Evolutionary conservation across 2,329 filamentous ascomycete genomes (phyloP), one percentile per base, ranked within the genome.

Genomic region (Escovopsis sp.): DNA sequence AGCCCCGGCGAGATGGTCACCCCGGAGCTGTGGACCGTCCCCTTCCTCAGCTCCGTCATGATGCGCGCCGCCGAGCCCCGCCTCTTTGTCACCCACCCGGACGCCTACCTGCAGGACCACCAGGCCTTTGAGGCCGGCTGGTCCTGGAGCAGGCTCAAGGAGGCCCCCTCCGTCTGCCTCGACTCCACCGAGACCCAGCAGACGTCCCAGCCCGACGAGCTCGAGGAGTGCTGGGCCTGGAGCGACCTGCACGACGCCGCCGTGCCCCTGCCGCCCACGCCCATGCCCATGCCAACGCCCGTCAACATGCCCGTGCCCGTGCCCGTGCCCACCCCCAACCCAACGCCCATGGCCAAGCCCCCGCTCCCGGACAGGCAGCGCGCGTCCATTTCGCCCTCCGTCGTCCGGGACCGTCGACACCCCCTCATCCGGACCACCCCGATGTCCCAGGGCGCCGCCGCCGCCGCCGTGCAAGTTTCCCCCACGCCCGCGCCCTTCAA

Each of bases 1-100:
- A 73, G 72, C 6, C 77, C 76, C 1, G 67, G 75, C 1, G 84
- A 88, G 56, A 82, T 88, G 76, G 62, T 82, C 33, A 86, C 80
- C 1, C 75, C 82, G 0, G 72, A 77, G 1, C 60, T 78, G 3
- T 89, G 84, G 84, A 75, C 78, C 41, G 74, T 79, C 3, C 67
- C 74, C 9, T 88, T 88, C 48, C 67, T 89, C 26, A 69, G 70
- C 40, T 78, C 80, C 39, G 74, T 87, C 33, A 73, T 84, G 53
- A 88, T 88, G 83, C 77, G 80, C 52, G 71, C 77, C 28, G 69
- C 73, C 9, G 69, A 73, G 48, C 77, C 78, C 47, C 72, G 83
- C 8, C 69, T 89, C 11, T 89, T 83, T 59, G 69, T 88, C 45
- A 89, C 84, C 1, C 80, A 85, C 45, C 74, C 79, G 4, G 77